Evolutionary conservation across 2,329 filamentous ascomycete genomes (phyloP).

Genomic region (Chaetoscypha palmicola): DNA sequence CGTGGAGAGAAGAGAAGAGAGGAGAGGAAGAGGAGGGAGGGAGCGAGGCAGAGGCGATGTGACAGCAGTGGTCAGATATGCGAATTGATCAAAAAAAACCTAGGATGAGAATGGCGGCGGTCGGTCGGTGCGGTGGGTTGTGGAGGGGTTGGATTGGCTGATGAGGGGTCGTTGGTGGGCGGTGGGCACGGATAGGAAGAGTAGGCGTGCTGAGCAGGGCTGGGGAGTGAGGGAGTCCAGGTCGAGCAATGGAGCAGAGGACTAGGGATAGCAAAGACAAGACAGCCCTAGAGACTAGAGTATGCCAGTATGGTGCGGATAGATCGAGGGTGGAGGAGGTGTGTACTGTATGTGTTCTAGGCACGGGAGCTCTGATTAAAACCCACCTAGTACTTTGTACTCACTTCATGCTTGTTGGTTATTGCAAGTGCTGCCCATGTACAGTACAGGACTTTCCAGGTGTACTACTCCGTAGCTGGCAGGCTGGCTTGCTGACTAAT

Average conservation of each 20-base stretch:
- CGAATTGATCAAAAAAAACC: constrained; percentile 20
- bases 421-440: no score
- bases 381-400: no score
- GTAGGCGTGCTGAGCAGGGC: no score
- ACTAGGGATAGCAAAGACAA: not conserved
- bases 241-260: not conserved
- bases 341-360: no score
- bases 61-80: constrained; percentile 20
- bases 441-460: no score
- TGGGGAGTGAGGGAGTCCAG: no score
- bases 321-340: no score
- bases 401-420: no score
- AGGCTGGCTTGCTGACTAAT: no score
- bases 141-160: constrained; percentile 6
- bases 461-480: no score
- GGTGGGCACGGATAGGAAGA: constrained; percentile 4
- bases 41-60: constrained; percentile 13
- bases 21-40: constrained; percentile 14
- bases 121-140: constrained; percentile 11
- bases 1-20: constrained; percentile 26
- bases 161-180: constrained; percentile 4
- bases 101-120: constrained; percentile 15
- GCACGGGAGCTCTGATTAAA: no score
- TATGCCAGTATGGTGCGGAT: not conserved
- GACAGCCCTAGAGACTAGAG: not conserved